Conservation (phyloP, 495 filamentous ascomycete genomes). For the Penicillium bovifimosum region DNA sequence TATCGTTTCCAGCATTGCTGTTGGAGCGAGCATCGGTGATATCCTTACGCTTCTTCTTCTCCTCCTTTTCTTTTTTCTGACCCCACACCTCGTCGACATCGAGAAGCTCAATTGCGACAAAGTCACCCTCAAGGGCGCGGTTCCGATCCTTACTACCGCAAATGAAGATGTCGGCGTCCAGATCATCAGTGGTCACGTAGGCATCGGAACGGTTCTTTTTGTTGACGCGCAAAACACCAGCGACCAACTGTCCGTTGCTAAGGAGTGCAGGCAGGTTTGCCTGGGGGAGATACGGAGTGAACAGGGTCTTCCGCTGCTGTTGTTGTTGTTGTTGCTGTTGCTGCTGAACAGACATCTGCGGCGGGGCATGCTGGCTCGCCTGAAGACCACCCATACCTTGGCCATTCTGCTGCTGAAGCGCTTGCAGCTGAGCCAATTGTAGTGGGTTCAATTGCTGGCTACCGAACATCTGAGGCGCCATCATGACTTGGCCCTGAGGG, state of each 20-base stretch:
- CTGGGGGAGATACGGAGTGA: slow-evolving; percentile 96
- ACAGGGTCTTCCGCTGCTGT: slow-evolving; percentile 95
- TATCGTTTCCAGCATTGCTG: slow-evolving; percentile 64
- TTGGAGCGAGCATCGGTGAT: slow-evolving; percentile 82
- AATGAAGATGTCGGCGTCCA: slow-evolving; percentile 99
- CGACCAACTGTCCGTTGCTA: slow-evolving; percentile 87
- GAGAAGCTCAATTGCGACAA: slow-evolving; percentile 91
- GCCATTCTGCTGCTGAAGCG: slow-evolving; percentile 78
- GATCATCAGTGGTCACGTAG: slow-evolving; percentile 88
- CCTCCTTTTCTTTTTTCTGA: slow-evolving; percentile 97
- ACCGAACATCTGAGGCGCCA: slow-evolving; percentile 69
- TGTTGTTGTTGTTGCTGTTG: slow-evolving; percentile 70
- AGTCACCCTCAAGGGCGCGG: slow-evolving; percentile 89
- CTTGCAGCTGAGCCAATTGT: slow-evolving; percentile 86
- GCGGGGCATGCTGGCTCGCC: slow-evolving; percentile 72
- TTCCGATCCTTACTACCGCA: slow-evolving; percentile 98
- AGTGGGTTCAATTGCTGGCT: slow-evolving; percentile 84
- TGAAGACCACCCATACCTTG: slow-evolving; percentile 63
- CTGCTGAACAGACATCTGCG: slow-evolving; percentile 49
- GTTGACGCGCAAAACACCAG: slow-evolving; percentile 94
- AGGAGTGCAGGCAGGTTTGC: slow-evolving; percentile 89
- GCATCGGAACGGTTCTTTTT: slow-evolving; percentile 99
- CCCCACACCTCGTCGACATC: slow-evolving; percentile 98
- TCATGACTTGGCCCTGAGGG: slow-evolving; percentile 74
- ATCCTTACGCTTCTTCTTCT: slow-evolving; percentile 99